Evolutionary conservation across 163 green algal species (phyloP), one percentile per base, ranked within the genome.

Genomic region (Chlorella variabilis): DNA sequence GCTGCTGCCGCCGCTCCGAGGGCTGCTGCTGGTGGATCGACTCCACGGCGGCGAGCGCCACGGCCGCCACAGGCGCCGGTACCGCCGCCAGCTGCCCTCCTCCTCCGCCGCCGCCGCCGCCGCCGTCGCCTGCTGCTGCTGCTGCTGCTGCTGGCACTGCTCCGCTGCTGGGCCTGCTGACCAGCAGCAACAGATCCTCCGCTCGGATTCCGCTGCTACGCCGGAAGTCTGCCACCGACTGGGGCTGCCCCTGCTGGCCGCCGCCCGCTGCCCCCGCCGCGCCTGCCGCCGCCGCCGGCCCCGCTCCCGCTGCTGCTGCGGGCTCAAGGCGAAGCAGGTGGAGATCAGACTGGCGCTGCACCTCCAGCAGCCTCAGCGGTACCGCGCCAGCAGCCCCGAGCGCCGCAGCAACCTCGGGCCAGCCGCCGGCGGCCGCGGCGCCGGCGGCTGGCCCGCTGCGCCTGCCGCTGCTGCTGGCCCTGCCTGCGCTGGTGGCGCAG

Each of bases 241-340:
- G 34, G 0, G 25, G 23, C 18, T 9, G 20, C 18, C 23, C 11
- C 34, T 41, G 51, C 25, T 34, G 25, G 36, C 20, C 27, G 7
- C 51, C 34, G 33, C 63, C 63, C 15, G 63, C 34, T 23, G 41
- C 41, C 68, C 1, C 1, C 23, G 33, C 1, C 49, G 17, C 51
- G 17, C 23, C 49, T 33, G 45, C 49, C 21, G 11, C 20, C 17
- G n/a, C 59, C n/a, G 29, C n/a, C 29, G 5, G 27, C 59, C 7
- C 20, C 29, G 29, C n/a, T 39, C 4, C 29, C 27, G 29, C 59
- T 45, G 36, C 54, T 2, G 17, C 25, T 65, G 42, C 23, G 17
- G 73, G 73, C 56, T 80, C 73, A 41, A 80, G 59, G 27, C 56
- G 73, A 36, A 80, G 54, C 56, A 80, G 29, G 38, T 80, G 73